Conservation (phyloP, 371 early-diverging fungal genomes). For the Mortierella sp. region DNA sequence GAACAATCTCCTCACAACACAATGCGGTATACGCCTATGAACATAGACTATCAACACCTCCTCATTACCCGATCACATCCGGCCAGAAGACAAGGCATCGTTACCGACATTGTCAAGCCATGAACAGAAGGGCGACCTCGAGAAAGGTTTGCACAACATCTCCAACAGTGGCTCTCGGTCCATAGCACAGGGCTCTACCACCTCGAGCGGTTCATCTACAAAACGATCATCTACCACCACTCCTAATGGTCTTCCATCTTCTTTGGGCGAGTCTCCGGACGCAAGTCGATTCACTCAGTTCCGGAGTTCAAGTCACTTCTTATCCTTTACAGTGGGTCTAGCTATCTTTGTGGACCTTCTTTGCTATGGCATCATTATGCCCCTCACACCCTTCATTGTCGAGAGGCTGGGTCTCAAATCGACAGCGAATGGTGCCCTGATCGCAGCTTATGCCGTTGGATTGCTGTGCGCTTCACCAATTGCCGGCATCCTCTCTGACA, state of each 20-base stretch:
- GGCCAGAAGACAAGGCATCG: background rate
- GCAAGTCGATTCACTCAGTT: conserved; percentile 10
- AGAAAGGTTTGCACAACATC: conserved; percentile 4
- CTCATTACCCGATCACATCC: conserved; percentile 1
- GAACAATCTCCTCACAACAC: no score
- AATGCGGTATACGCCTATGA: no score
- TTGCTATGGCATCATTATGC: conserved; percentile 51
- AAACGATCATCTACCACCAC: background rate
- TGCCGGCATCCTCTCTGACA: conserved; percentile 40
- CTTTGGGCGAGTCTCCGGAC: background rate
- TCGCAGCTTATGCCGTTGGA: conserved; percentile 42
- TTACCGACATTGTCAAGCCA: background rate
- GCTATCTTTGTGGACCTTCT: conserved; percentile 46
- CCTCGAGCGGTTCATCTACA: no score
- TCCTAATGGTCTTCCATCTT: background rate
- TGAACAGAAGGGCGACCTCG: conserved; percentile 3
- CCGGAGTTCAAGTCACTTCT: conserved; percentile 24
- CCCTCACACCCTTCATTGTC: conserved; percentile 42
- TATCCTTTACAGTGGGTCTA: conserved; percentile 36
- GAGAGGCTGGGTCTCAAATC: conserved; percentile 25
- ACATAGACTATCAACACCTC: background rate
- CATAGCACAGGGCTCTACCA: background rate
- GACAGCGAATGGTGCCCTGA: conserved; percentile 41
- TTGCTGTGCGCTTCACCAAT: conserved; percentile 29
- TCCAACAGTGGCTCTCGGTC: background rate